Percentiles rank a stretch among this genome's conserved stretches.
phyloP scores from a whole-genome alignment of 805 yeast species.

The Candida montana region DNA sequence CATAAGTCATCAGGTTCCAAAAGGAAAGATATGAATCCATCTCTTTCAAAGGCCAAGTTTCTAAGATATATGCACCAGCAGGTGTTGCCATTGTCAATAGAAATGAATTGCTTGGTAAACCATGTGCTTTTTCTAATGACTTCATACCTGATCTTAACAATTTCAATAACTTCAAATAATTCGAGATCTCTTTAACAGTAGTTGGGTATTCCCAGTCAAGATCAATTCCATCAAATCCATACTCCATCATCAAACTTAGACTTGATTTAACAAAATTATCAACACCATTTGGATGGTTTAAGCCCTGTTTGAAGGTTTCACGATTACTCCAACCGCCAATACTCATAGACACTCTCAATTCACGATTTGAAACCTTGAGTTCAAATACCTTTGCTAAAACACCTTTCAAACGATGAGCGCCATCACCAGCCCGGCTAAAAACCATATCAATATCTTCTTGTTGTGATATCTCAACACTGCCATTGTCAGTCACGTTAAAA shows the following conservation, averaged over 20 bases:
- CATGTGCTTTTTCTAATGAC: constrained; percentile 9
- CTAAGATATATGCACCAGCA: constrained; percentile 44
- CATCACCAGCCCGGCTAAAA: constrained; percentile 4
- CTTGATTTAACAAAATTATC: constrained; percentile 49
- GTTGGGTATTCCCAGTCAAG: constrained; percentile 92
- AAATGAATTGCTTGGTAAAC: constrained; percentile 26
- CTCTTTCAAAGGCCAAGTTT: constrained; percentile 38
- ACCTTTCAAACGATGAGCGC: constrained; percentile 31
- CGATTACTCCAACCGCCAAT: constrained; percentile 78
- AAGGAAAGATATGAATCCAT: constrained; percentile 56
- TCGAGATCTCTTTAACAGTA: constrained; percentile 35
- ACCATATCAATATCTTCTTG: constrained; percentile 54
- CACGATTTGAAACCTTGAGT: constrained; percentile 36
- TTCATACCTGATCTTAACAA: no score
- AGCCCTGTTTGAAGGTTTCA: constrained; percentile 32
- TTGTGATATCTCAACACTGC: constrained; percentile 52
- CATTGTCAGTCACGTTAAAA: constrained; percentile 52
- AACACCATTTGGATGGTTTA: constrained; percentile 30
- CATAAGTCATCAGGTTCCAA: constrained; percentile 93
- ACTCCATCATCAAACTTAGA: constrained; percentile 39
- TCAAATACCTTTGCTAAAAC: constrained; percentile 41
- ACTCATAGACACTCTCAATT: constrained; percentile 59
- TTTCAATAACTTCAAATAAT: constrained; percentile 31
- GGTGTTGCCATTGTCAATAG: constrained; percentile 75
- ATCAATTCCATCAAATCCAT: constrained; percentile 86